These are phyloP conservation scores for Ustilago crameri DNA, from an alignment of 1,284 basidiomycete species.

Conservation along the genomic window DNA sequence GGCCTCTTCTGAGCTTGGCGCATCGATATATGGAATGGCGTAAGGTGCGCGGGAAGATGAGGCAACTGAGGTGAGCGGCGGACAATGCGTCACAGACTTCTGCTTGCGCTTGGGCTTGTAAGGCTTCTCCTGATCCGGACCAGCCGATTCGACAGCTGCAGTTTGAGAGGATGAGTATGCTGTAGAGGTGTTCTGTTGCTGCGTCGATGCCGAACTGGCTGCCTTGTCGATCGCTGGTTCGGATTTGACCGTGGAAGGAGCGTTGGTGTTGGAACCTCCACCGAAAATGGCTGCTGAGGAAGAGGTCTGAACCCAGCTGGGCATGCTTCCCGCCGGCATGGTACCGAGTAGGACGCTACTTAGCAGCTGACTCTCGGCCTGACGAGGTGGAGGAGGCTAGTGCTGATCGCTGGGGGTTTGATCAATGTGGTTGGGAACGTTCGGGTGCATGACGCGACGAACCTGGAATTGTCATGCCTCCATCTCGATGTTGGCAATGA, in stretches of 20 bases:
- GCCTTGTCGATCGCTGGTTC: slow-evolving; percentile 12
- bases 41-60: slow-evolving; percentile 25
- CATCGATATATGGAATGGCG: slow-evolving; percentile 26
- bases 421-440: too few relatives aligned
- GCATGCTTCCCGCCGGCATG: slow-evolving; percentile 38
- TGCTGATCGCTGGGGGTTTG: too few relatives aligned
- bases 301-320: slow-evolving; percentile 40
- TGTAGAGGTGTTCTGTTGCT: not conserved
- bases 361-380: too few relatives aligned
- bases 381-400: too few relatives aligned
- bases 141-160: not conserved
- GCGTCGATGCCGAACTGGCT: not conserved
- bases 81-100: slow-evolving; percentile 22
- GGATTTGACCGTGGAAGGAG: not conserved
- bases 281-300: slow-evolving; percentile 36
- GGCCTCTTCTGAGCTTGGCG: slow-evolving; percentile 23
- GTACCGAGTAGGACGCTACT: too few relatives aligned
- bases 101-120: slow-evolving; percentile 40
- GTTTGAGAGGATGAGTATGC: not conserved
- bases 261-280: slow-evolving; percentile 12
- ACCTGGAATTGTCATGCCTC: too few relatives aligned
- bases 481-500: too few relatives aligned
- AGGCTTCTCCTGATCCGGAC: slow-evolving; percentile 13
- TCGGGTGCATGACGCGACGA: too few relatives aligned
- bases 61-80: slow-evolving; percentile 15